phyloP scores from a whole-genome alignment of 495 filamentous ascomycete species.

The Penicillium psychrofluorescens region DNA sequence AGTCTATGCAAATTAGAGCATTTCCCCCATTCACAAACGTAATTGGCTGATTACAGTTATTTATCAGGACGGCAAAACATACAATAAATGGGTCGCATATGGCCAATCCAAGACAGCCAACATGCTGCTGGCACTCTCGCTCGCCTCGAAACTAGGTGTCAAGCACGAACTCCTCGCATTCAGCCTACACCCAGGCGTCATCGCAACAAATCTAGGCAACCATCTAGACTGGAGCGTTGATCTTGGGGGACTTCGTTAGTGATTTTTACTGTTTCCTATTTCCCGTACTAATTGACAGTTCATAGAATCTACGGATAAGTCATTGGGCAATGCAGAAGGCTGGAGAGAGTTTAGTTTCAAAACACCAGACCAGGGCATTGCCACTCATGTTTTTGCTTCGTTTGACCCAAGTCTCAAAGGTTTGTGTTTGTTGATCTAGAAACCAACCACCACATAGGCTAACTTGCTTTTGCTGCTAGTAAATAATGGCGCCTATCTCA shows the following conservation, averaged over 20 bases:
- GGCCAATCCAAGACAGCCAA: constrained; percentile 54
- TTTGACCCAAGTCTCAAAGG: constrained; percentile 45
- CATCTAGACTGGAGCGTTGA: constrained; percentile 22
- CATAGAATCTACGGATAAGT: constrained; percentile 5
- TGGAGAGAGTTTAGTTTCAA: constrained; percentile 33
- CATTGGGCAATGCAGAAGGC: constrained; percentile 16
- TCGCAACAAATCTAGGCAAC: constrained; percentile 16
- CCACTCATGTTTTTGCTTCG: constrained; percentile 51
- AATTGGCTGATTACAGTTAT: constrained; percentile 13
- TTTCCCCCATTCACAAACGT: not conserved
- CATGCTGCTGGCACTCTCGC: constrained; percentile 42
- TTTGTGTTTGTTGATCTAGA: constrained; percentile 7
- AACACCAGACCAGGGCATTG: constrained; percentile 43
- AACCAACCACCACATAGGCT: not conserved
- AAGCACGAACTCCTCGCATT: constrained; percentile 22
- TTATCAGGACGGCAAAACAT: constrained; percentile 35
- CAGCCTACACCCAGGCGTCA: constrained; percentile 40
- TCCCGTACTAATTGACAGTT: not conserved
- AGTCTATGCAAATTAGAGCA: not conserved
- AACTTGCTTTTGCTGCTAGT: not conserved
- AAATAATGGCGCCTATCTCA: constrained; percentile 32
- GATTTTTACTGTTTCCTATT: not conserved
- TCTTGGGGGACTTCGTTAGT: constrained; percentile 9
- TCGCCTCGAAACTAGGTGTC: constrained; percentile 29
- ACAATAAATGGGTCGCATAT: constrained; percentile 47